phyloP scores from a whole-genome alignment of 208 protist species.

The Leptomonas pyrrhocoris region DNA sequence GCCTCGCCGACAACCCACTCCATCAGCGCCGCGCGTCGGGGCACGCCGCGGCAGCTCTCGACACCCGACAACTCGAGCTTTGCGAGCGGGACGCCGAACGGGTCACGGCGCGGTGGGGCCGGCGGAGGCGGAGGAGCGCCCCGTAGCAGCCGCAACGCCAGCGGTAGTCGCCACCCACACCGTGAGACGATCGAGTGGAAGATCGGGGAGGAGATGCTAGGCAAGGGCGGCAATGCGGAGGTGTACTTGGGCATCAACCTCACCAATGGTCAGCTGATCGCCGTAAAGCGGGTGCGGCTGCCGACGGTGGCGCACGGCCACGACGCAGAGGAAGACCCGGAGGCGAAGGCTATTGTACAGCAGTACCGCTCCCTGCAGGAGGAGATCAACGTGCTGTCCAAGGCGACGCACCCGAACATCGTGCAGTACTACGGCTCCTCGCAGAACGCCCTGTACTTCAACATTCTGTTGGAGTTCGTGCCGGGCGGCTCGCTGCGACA shows the following conservation, averaged over 20 bases:
- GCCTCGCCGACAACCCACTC: conserved; percentile 14
- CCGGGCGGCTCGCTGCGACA: conserved; percentile 88
- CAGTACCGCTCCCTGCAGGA: conserved; percentile 88
- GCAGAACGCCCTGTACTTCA: conserved; percentile 85
- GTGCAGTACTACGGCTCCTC: conserved; percentile 91
- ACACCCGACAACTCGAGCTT: conserved; percentile 53
- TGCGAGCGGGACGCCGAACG: conserved; percentile 33
- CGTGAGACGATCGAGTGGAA: conserved; percentile 91
- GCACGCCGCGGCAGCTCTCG: conserved; percentile 43
- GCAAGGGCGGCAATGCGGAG: conserved; percentile 89
- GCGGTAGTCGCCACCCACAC: conserved; percentile 37
- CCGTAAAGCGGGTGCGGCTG: conserved; percentile 88
- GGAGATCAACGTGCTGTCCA: conserved; percentile 91
- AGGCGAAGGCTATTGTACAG: conserved; percentile 69
- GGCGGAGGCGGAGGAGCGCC: background rate
- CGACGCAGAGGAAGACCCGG: conserved; percentile 36
- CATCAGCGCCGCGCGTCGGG: conserved; percentile 26
- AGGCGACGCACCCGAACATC: conserved; percentile 90
- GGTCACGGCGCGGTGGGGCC: conserved; percentile 11
- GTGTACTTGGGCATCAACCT: conserved; percentile 92
- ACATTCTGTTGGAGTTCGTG: conserved; percentile 93
- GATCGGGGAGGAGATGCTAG: conserved; percentile 90
- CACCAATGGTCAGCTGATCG: conserved; percentile 90
- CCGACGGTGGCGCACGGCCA: conserved; percentile 36
- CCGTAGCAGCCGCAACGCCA: conserved; percentile 23